Conservation (phyloP, 768 basidiomycete species). For the Kondoa subrosea region DNA sequence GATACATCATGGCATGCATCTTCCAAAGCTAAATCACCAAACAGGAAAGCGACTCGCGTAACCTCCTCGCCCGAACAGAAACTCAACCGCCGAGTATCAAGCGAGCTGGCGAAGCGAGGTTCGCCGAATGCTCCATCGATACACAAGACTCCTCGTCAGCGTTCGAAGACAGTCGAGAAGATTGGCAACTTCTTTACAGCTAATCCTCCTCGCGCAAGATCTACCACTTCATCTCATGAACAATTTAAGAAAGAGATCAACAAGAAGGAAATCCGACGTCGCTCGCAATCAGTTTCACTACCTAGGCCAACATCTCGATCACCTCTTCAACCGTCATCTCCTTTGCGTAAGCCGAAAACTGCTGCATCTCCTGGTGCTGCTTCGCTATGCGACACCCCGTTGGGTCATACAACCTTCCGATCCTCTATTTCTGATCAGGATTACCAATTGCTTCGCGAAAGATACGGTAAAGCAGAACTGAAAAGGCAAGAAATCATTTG, state of each 20-base stretch:
- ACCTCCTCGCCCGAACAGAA: not conserved
- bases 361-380: not conserved
- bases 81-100: not conserved
- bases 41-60: not conserved
- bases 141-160: not conserved
- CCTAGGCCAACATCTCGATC: not conserved
- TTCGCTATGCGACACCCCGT: not conserved
- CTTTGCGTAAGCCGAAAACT: not conserved
- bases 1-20: not conserved
- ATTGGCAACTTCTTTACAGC: not conserved
- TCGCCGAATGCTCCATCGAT: not conserved
- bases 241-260: not conserved
- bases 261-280: not conserved
- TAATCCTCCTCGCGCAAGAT: not conserved
- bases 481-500: slow-evolving; percentile 51
- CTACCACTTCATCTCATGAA: not conserved
- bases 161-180: not conserved
- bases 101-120: not conserved
- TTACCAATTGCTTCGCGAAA: slow-evolving; percentile 34
- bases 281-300: not conserved
- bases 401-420: slow-evolving; percentile 31
- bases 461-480: slow-evolving; percentile 42
- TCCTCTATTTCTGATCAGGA: slow-evolving; percentile 30
- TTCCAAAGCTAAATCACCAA: not conserved
- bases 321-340: not conserved